Percentiles rank a stretch among this genome's conserved stretches.
Conservation (phyloP, 2,329 filamentous ascomycete species). For the Talaromyces sp. region DNA sequence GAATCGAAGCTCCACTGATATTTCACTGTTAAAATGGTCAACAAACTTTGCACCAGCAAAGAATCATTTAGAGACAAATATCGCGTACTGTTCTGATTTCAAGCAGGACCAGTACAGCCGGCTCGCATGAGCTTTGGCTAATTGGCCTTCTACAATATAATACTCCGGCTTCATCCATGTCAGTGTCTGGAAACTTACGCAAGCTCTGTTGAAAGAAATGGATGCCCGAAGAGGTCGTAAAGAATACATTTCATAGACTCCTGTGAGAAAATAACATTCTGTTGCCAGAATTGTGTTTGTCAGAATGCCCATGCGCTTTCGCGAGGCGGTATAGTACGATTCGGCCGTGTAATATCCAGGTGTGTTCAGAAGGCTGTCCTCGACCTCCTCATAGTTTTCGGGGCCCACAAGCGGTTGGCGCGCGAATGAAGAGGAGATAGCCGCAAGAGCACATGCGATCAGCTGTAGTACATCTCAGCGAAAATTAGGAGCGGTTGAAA, state of each 20-base stretch:
- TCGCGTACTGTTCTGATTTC: neutral
- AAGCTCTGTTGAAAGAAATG: slow-evolving; percentile 7
- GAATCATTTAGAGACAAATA: neutral
- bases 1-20: slow-evolving; percentile 1
- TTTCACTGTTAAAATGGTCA: neutral
- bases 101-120: slow-evolving; percentile 11
- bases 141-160: no score
- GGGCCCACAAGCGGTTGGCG: neutral
- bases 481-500: neutral
- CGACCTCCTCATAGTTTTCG: neutral
- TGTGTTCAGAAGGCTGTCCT: neutral
- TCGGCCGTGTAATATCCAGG: slow-evolving; percentile 2
- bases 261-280: slow-evolving; percentile 8
- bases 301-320: neutral
- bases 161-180: neutral
- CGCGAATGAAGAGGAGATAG: slow-evolving; percentile 4
- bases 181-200: neutral
- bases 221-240: slow-evolving; percentile 1
- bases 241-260: slow-evolving; percentile 11
- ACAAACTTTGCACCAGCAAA: no score
- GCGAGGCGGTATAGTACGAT: neutral
- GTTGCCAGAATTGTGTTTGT: slow-evolving; percentile 1
- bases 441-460: slow-evolving; percentile 1
- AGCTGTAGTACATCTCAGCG: neutral
- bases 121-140: neutral